Conservation (phyloP, 805 yeast genomes). For the Candida berthetii region DNA sequence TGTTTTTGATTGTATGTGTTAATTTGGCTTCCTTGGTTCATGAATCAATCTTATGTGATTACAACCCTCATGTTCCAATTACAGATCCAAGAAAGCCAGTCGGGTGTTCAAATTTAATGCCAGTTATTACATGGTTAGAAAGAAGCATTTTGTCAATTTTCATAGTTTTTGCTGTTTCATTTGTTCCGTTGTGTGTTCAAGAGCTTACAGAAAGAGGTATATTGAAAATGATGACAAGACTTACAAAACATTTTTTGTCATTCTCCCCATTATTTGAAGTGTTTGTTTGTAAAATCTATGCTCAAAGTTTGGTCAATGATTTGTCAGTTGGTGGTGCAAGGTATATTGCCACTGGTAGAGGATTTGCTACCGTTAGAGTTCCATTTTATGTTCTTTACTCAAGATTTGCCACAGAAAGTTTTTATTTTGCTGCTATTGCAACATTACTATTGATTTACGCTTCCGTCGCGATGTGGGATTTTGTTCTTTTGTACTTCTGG, state of each 20-base stretch:
- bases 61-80: slow-evolving; percentile 49
- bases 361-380: slow-evolving; percentile 69
- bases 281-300: slow-evolving; percentile 72
- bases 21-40: slow-evolving; percentile 61
- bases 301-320: slow-evolving; percentile 63
- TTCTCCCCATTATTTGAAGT: slow-evolving; percentile 76
- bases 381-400: slow-evolving; percentile 62
- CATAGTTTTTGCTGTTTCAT: slow-evolving; percentile 67
- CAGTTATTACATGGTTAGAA: slow-evolving; percentile 70
- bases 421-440: slow-evolving; percentile 55
- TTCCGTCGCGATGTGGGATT: slow-evolving; percentile 57
- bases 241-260: slow-evolving; percentile 61
- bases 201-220: slow-evolving; percentile 73
- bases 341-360: slow-evolving; percentile 80
- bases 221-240: slow-evolving; percentile 59
- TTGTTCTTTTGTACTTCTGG: slow-evolving; percentile 56
- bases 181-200: slow-evolving; percentile 70
- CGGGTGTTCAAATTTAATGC: slow-evolving; percentile 68
- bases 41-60: slow-evolving; percentile 56
- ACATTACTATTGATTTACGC: slow-evolving; percentile 48
- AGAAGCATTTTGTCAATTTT: slow-evolving; percentile 70
- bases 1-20: slow-evolving; percentile 50
- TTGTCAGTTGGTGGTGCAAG: slow-evolving; percentile 74
- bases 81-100: slow-evolving; percentile 57
- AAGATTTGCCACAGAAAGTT: slow-evolving; percentile 62